Conservation (phyloP, 805 yeast genomes). For the Ogataea pignaliae region DNA sequence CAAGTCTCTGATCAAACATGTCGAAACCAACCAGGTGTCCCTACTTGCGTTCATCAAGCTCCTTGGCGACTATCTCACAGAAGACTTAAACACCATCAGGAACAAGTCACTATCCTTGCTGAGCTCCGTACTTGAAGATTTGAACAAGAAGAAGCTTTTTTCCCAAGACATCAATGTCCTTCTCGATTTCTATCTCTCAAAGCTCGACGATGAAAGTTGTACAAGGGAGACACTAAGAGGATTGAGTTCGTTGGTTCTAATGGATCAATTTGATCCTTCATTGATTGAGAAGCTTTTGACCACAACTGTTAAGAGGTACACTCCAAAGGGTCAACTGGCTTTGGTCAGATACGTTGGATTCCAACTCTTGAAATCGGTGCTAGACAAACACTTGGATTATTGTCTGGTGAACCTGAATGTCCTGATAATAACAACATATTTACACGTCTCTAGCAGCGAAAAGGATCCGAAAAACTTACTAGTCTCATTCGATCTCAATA, state of each 20-base stretch:
- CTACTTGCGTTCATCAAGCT: conserved; percentile 40
- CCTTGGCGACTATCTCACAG: conserved; percentile 46
- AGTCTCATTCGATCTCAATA: conserved; percentile 57
- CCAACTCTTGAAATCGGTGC: conserved; percentile 37
- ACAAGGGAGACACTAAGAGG: conserved; percentile 51
- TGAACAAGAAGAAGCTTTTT: conserved; percentile 26
- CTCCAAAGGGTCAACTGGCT: conserved; percentile 57
- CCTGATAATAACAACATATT: conserved; percentile 49
- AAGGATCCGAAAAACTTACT: conserved; percentile 90
- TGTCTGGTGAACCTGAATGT: conserved; percentile 29
- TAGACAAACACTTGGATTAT: conserved; percentile 26
- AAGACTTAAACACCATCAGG: conserved; percentile 40
- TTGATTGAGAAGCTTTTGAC: conserved; percentile 35
- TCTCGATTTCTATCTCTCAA: conserved; percentile 54
- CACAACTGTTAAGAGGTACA: conserved; percentile 38
- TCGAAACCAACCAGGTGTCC: conserved; percentile 25
- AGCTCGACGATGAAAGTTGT: conserved; percentile 61
- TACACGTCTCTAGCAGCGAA: conserved; percentile 76
- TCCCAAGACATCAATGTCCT: conserved; percentile 47
- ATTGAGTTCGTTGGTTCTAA: conserved; percentile 43
- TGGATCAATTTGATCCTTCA: conserved; percentile 43
- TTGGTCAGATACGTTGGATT: conserved; percentile 59
- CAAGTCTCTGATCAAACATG: conserved; percentile 22
- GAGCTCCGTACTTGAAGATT: conserved; percentile 28
- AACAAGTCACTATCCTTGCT: conserved; percentile 38